Evolutionary conservation across 2,329 filamentous ascomycete genomes (phyloP).

Genomic region (Ploettnerulaceae sp.): DNA sequence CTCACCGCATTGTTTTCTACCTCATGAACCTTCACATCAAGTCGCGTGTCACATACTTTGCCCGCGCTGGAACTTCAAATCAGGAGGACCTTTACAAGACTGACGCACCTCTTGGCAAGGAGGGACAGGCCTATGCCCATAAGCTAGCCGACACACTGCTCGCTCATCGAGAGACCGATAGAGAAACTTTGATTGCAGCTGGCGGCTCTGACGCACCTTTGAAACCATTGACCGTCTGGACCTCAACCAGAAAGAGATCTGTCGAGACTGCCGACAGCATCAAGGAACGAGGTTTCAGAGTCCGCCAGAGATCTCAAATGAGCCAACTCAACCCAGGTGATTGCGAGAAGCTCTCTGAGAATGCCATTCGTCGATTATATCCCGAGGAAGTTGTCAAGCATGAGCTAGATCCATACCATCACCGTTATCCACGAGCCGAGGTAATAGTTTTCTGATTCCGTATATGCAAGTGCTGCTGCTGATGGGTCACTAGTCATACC

Average conservation of each 20-base stretch:
- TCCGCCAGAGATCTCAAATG: conserved; percentile 91
- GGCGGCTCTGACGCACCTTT: conserved; percentile 64
- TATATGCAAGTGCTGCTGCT: conserved; percentile 11
- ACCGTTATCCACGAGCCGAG: conserved; percentile 91
- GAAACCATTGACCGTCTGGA: conserved; percentile 87
- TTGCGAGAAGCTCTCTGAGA: conserved; percentile 88
- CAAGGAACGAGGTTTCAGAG: conserved; percentile 73
- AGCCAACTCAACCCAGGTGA: conserved; percentile 96
- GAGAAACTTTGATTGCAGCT: conserved; percentile 60
- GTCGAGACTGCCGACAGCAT: conserved; percentile 84
- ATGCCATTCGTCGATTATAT: conserved; percentile 72
- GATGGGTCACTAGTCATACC: conserved; percentile 68
- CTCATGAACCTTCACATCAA: conserved; percentile 97
- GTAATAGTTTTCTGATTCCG: conserved; percentile 42
- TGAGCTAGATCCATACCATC: conserved; percentile 91
- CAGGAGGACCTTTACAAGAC: conserved; percentile 90
- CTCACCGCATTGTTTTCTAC: conserved; percentile 96
- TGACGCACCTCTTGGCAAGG: conserved; percentile 76
- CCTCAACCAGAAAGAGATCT: conserved; percentile 83
- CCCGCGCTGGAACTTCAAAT: conserved; percentile 76
- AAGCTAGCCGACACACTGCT: conserved; percentile 83
- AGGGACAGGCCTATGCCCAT: conserved; percentile 74
- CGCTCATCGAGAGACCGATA: conserved; percentile 78
- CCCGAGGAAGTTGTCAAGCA: conserved; percentile 92
- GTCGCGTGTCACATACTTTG: conserved; percentile 88